Evolutionary conservation across 805 yeast genomes (phyloP).

Genomic region (Peterozyma xylosa): DNA sequence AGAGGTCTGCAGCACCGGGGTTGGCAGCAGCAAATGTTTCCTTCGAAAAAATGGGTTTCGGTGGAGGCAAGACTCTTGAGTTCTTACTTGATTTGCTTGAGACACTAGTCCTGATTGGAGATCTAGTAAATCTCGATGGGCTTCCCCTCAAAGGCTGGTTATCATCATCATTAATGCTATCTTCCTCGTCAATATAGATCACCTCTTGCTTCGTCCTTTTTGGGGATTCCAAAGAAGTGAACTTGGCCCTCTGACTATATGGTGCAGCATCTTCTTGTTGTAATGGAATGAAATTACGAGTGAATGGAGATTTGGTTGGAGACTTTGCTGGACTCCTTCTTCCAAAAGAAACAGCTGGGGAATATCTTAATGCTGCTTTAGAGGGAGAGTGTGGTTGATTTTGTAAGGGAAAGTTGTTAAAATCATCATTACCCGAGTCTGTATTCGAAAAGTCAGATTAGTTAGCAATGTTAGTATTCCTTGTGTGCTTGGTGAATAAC

Average conservation of each 20-base stretch:
- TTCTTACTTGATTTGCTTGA: constrained; percentile 28
- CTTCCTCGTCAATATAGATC: constrained; percentile 37
- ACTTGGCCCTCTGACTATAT: constrained; percentile 56
- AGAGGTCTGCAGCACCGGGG: constrained; percentile 9
- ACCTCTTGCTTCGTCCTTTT: constrained; percentile 45
- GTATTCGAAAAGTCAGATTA: neutral
- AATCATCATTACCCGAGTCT: neutral
- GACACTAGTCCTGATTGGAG: constrained; percentile 17
- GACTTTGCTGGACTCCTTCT: constrained; percentile 21
- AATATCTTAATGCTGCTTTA: constrained; percentile 29
- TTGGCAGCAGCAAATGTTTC: constrained; percentile 57
- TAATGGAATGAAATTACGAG: constrained; percentile 19
- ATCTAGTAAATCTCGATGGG: constrained; percentile 12
- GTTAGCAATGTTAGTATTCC: neutral
- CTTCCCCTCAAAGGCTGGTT: constrained; percentile 18
- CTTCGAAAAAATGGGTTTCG: constrained; percentile 60
- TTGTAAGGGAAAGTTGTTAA: too few species aligned
- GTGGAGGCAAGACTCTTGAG: constrained; percentile 47
- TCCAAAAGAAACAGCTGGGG: constrained; percentile 34
- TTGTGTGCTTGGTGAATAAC: neutral
- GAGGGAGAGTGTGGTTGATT: constrained; percentile 20
- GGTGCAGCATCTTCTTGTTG: constrained; percentile 16
- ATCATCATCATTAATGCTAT: constrained; percentile 19
- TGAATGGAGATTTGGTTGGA: constrained; percentile 23
- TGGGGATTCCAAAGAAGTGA: constrained; percentile 68